These are phyloP conservation scores for Fusarium nematophilum DNA, from an alignment of 2,329 filamentous ascomycete genomes.

Conservation along the genomic window DNA sequence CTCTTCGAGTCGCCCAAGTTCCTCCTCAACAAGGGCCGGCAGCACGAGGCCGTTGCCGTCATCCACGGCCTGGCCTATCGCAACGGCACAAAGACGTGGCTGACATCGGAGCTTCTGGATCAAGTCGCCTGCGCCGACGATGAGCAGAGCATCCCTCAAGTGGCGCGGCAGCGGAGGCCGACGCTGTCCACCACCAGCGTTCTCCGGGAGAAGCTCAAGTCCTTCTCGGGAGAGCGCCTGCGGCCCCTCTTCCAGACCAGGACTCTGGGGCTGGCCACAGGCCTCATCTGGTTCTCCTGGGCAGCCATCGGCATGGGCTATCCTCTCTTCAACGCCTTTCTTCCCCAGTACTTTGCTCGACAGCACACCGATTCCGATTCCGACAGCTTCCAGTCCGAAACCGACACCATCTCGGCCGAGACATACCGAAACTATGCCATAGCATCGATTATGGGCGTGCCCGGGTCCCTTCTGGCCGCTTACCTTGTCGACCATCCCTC, in stretches of 20 bases:
- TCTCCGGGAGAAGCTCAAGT: constrained; percentile 68
- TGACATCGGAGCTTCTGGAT: constrained; percentile 77
- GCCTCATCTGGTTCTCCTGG: constrained; percentile 82
- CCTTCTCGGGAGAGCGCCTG: constrained; percentile 76
- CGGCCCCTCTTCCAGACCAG: constrained; percentile 71
- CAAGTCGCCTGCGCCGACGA: constrained; percentile 61
- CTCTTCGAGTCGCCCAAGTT: constrained; percentile 90
- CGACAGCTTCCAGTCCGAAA: constrained; percentile 45
- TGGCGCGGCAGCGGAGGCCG: constrained; percentile 21
- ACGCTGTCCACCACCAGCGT: constrained; percentile 50
- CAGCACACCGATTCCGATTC: constrained; percentile 57
- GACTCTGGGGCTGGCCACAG: constrained; percentile 63
- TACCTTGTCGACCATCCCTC: constrained; percentile 75
- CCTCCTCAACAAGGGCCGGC: constrained; percentile 78
- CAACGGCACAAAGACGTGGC: constrained; percentile 77
- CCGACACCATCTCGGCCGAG: constrained; percentile 54
- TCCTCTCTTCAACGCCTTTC: constrained; percentile 88
- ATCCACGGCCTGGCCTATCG: constrained; percentile 81
- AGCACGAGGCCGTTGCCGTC: constrained; percentile 82
- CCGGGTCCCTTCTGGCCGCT: constrained; percentile 79
- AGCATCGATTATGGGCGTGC: constrained; percentile 80
- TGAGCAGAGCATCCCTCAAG: constrained; percentile 41
- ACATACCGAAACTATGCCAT: constrained; percentile 87
- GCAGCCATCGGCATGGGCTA: constrained; percentile 86
- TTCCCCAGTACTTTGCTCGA: constrained; percentile 82